Percentiles rank a stretch among this genome's conserved stretches.
phyloP scores from a whole-genome alignment of 208 protist genomes.

The Wallacemonas sp. region DNA sequence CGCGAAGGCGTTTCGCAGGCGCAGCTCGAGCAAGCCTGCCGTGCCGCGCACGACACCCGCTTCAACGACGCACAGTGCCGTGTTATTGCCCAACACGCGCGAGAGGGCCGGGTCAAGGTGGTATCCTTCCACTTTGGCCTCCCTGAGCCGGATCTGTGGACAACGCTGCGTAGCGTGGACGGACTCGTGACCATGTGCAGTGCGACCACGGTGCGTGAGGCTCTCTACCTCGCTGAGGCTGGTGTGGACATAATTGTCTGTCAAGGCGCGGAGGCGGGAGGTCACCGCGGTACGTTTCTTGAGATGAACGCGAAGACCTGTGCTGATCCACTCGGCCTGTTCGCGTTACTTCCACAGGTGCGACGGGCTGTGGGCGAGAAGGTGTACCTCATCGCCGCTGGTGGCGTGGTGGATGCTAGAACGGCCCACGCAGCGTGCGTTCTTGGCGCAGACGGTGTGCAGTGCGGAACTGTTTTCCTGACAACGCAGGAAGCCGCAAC shows the following conservation, averaged over 20 bases:
- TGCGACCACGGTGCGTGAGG: constrained; percentile 31
- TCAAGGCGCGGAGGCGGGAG: constrained; percentile 41
- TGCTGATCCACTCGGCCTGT: constrained; percentile 22
- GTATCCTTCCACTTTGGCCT: constrained; percentile 40
- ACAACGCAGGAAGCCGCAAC: constrained; percentile 23
- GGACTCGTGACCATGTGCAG: constrained; percentile 15
- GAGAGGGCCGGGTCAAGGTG: background rate
- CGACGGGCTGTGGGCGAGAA: constrained; percentile 12
- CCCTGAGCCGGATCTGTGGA: constrained; percentile 17
- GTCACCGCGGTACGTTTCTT: constrained; percentile 35
- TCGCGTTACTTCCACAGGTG: constrained; percentile 39
- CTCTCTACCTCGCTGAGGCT: constrained; percentile 17
- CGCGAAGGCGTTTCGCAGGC: constrained; percentile 16
- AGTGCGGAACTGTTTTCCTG: constrained; percentile 38
- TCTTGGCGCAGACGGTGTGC: constrained; percentile 36
- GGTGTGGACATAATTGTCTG: constrained; percentile 35
- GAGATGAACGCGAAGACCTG: background rate
- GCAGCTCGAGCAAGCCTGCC: constrained; percentile 7
- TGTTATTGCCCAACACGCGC: constrained; percentile 7
- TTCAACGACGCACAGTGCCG: constrained; percentile 20
- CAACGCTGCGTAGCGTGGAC: background rate
- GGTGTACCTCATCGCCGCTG: constrained; percentile 32
- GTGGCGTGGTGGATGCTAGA: constrained; percentile 33
- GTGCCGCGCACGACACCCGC: background rate
- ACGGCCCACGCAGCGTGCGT: constrained; percentile 25